Evolutionary conservation across 2,329 filamentous ascomycete genomes (phyloP).

Genomic region (Penicillium sp.): DNA sequence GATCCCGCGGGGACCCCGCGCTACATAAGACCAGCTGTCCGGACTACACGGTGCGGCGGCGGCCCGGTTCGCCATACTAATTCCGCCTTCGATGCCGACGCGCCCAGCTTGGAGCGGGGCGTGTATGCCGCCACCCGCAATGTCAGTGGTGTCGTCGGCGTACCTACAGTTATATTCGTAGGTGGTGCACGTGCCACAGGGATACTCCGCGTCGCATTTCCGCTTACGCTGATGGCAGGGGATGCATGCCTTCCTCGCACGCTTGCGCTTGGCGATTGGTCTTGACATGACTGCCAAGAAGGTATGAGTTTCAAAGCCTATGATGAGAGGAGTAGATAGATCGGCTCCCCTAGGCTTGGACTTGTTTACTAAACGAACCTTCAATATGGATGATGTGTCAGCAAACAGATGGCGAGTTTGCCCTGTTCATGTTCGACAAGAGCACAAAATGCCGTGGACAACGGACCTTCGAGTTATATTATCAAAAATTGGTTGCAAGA

Average conservation of each 20-base stretch:
- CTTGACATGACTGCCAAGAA: constrained; percentile 18
- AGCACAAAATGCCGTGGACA: no score
- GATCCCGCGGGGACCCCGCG: not conserved
- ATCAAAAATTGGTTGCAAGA: no score
- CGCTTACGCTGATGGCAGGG: constrained; percentile 36
- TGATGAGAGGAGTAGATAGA: no score
- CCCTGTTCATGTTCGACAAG: no score
- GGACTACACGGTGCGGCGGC: not conserved
- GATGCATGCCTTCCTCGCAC: constrained; percentile 30
- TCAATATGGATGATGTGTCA: no score
- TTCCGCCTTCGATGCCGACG: not conserved
- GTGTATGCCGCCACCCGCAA: not conserved
- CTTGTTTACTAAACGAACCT: no score
- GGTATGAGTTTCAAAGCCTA: no score
- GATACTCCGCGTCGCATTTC: constrained; percentile 32
- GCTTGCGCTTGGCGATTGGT: constrained; percentile 26
- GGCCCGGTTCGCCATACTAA: not conserved
- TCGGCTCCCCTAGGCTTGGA: no score
- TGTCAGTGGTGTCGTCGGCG: constrained; percentile 9
- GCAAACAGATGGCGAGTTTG: no score
- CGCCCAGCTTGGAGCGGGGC: not conserved
- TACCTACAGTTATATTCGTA: constrained; percentile 31
- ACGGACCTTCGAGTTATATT: no score
- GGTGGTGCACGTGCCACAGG: constrained; percentile 31
- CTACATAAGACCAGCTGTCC: not conserved